These are phyloP conservation scores for Marchantia polymorpha DNA, from an alignment of 225 moss, liverwort and hornwort species.

Conservation along the genomic window DNA sequence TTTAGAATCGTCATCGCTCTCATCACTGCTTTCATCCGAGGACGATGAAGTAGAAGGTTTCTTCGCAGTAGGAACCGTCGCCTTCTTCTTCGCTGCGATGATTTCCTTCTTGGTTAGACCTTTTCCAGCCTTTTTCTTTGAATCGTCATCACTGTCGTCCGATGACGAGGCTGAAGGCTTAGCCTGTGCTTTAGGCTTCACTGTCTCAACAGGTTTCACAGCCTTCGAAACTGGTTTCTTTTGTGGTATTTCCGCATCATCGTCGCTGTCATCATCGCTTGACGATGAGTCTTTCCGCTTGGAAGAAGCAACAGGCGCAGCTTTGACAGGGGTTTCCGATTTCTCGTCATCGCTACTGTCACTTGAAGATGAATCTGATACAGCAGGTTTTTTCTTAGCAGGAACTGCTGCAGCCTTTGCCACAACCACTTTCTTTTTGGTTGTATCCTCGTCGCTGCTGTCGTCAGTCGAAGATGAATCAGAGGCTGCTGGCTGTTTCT, in stretches of 20 bases:
- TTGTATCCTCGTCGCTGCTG: constrained; percentile 10
- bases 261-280: constrained; percentile 15
- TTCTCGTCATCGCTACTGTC: constrained; percentile 18
- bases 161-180: not conserved
- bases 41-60: constrained; percentile 6
- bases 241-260: not conserved
- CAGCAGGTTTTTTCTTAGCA: not conserved
- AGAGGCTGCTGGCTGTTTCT: not conserved
- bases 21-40: constrained; percentile 26
- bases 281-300: constrained; percentile 16
- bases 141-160: not conserved
- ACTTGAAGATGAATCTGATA: constrained; percentile 4
- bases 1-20: constrained; percentile 12
- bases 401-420: not conserved
- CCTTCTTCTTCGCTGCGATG: not conserved
- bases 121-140: not conserved
- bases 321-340: not conserved
- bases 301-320: not conserved
- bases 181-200: not conserved
- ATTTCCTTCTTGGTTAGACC: not conserved
- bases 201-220: not conserved
- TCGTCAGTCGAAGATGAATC: constrained; percentile 21
- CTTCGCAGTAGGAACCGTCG: not conserved
- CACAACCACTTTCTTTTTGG: not conserved
- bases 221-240: not conserved